A percentile compares a stretch with the other conserved stretches of the same genome.
Evolutionary conservation across 2,329 filamentous ascomycete genomes (phyloP).

Genomic region (Huntiella omanensis): DNA sequence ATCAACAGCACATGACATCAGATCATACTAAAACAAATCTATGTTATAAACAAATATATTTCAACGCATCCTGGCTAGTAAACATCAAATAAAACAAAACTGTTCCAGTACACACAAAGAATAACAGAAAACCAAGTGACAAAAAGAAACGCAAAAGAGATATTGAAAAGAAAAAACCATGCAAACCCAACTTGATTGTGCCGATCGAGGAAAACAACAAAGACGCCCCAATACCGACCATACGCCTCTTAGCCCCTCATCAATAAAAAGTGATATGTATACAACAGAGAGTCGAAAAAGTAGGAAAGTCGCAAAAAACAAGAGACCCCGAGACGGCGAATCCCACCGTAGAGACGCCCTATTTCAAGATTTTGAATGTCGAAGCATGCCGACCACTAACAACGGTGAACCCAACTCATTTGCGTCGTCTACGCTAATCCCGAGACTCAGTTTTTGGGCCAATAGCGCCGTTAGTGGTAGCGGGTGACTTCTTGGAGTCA

Average conservation of each 20-base stretch:
- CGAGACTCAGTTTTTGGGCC: conserved; percentile 29
- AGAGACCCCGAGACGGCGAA: background rate
- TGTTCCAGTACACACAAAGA: background rate
- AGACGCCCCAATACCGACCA: conserved; percentile 2
- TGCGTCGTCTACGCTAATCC: conserved; percentile 4
- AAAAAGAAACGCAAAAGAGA: conserved; percentile 18
- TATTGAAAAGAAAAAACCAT: conserved; percentile 13
- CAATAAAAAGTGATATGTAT: conserved; percentile 9
- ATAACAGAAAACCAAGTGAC: conserved; percentile 8
- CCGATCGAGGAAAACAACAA: conserved; percentile 8
- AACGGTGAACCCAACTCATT: conserved; percentile 7
- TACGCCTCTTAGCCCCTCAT: conserved; percentile 6
- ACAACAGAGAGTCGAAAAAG: conserved; percentile 8
- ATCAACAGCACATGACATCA: no score
- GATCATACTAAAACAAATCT: no score
- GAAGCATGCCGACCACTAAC: conserved; percentile 2
- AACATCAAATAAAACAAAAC: background rate
- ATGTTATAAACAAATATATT: no score
- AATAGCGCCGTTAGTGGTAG: conserved; percentile 29
- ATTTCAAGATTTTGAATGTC: conserved; percentile 3
- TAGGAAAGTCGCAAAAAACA: background rate
- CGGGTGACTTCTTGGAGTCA: conserved; percentile 29
- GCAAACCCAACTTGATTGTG: conserved; percentile 11
- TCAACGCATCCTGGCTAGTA: no score
- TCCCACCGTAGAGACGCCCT: background rate